Conservation (phyloP, 2,329 filamentous ascomycete genomes). For the Bipolaris oryzae region DNA sequence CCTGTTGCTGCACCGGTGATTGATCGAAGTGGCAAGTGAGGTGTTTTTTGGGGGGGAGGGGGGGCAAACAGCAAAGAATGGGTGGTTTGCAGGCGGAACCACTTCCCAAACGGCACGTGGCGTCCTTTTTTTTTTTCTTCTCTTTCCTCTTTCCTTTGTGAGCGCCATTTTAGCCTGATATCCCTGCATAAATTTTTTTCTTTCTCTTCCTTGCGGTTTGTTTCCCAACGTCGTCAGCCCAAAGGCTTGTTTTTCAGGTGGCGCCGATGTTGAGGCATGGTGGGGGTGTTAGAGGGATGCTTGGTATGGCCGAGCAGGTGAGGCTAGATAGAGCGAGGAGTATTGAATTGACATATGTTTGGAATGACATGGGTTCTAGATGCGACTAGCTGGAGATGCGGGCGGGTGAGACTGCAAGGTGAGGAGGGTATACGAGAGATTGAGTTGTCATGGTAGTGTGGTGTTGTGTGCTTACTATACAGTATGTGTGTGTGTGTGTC, state of each 20-base stretch:
- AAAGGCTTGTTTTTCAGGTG: conserved; percentile 5
- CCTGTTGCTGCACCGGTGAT: conserved; percentile 46
- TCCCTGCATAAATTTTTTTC: background rate
- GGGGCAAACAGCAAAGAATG: background rate
- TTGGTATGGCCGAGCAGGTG: background rate
- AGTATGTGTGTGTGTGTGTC: background rate
- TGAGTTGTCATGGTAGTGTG: background rate
- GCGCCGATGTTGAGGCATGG: background rate
- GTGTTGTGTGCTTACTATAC: background rate
- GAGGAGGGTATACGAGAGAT: background rate
- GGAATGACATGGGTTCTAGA: background rate
- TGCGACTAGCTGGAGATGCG: background rate
- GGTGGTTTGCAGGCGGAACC: conserved; percentile 4
- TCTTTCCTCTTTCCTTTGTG: background rate
- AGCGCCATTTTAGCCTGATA: conserved; percentile 1
- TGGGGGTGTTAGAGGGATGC: background rate
- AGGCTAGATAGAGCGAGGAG: background rate
- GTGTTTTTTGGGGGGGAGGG: background rate
- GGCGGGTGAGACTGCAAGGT: background rate
- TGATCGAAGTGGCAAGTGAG: conserved; percentile 42
- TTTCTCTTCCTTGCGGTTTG: conserved; percentile 1
- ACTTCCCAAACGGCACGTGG: background rate
- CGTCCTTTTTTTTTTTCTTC: background rate
- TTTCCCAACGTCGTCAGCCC: background rate
- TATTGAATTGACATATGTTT: background rate